Base-by-base conservation (phyloP, 345 rosid species). In the Capsella bursapastoris region DNA sequence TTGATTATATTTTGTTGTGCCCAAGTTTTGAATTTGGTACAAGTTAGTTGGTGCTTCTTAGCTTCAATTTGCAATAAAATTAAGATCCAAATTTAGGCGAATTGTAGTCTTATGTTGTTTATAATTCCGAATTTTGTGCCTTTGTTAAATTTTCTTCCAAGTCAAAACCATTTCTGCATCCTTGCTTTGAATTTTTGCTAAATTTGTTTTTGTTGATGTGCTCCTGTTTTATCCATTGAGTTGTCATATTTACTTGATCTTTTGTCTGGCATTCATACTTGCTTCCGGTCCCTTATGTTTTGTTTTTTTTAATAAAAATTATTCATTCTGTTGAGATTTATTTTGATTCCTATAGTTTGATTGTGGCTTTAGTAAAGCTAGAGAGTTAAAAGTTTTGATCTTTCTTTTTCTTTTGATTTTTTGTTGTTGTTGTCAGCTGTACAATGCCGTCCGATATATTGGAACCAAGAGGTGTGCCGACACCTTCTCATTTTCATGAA, bases 391-490 rank as follows among this genome's bases (percentile, higher is more conserved):
- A n/a, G 49, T 22, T 77, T 47, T 66, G 10, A 68, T 73, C 59
- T 63, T 66, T 50, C 53, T 68, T 28, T 2, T 68, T 77, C 71
- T 70, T 53, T 65, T 62, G 47, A 27, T 69, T 71, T 43, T 73
- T 34, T 32, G 1, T 5, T 32, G 35, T 34, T 77, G 50, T 78
- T 66, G 13, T 66, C 64, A 71, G 71, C 73, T 72, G 41, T 57
- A 63, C 74, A 65, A 89, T 89, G 95, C 89, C 95, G 31, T 87
- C 79, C 61, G 89, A 89, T 72, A 62, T 86, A 70, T 67, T 83
- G 83, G 95, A 87, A 73, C 84, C 82, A 34, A 85, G 81, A 77
- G 81, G 64, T 71, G 72, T 51, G 22, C 57, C 74, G 0, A 59
- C 73, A 51, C 63, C 79, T 40, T 49, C 78, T 49, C 78, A 50